Evolutionary conservation across 768 basidiomycete species (phyloP).

Genomic region (Tephrocybe sp.): DNA sequence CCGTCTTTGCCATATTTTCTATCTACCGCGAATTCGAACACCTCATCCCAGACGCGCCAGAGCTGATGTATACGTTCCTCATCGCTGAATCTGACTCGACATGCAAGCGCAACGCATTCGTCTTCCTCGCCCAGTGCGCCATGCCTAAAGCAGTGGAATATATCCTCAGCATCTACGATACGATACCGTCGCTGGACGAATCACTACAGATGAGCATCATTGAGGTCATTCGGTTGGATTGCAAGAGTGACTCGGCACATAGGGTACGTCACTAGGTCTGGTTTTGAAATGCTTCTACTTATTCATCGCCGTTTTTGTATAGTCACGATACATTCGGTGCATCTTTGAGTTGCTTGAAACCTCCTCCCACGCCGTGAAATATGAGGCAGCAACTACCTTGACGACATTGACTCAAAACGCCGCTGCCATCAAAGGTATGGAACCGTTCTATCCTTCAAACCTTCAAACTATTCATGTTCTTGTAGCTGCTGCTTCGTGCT

Average conservation of each 20-base stretch:
- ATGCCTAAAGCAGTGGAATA: conserved; percentile 93
- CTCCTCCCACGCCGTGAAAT: conserved; percentile 91
- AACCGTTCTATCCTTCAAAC: background rate
- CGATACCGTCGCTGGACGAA: conserved; percentile 82
- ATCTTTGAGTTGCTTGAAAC: conserved; percentile 92
- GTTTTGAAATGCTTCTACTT: background rate
- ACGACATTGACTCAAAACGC: conserved; percentile 95
- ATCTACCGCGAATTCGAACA: conserved; percentile 94
- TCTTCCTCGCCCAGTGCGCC: conserved; percentile 84
- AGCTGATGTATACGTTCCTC: conserved; percentile 95
- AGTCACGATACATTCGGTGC: conserved; percentile 93
- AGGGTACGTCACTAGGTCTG: conserved; percentile 67
- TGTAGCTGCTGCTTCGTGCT: conserved; percentile 82
- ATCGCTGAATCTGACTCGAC: conserved; percentile 94
- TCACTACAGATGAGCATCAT: conserved; percentile 94
- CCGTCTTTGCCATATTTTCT: conserved; percentile 93
- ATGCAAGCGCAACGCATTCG: conserved; percentile 97
- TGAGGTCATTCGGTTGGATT: conserved; percentile 90
- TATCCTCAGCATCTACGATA: conserved; percentile 82
- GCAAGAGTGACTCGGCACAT: conserved; percentile 80
- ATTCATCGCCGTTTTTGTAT: conserved; percentile 11
- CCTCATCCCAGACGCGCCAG: conserved; percentile 95
- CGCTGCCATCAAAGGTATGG: conserved; percentile 88
- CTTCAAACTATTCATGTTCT: conserved; percentile 6
- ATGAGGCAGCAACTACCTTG: conserved; percentile 94